These are phyloP conservation scores for Pseudozyma hubeiensis DNA, from an alignment of 1,284 basidiomycete genomes.

Conservation along the genomic window DNA sequence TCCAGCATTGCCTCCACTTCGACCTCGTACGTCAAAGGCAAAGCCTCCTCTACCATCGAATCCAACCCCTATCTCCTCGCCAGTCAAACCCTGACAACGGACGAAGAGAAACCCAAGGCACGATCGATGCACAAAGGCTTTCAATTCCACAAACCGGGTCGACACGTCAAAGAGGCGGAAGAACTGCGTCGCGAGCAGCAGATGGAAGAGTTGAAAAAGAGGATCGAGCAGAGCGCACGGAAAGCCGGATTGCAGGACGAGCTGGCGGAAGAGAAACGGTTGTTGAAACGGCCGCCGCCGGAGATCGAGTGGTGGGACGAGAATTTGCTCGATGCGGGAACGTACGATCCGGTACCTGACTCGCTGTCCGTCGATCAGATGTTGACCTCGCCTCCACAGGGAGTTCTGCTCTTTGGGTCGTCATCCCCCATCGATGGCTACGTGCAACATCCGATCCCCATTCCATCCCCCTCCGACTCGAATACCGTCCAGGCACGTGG, in stretches of 20 bases:
- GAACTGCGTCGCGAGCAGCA: conserved; percentile 72
- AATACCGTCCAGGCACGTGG: conserved; percentile 75
- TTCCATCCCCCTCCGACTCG: conserved; percentile 89
- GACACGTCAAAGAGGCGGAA: conserved; percentile 63
- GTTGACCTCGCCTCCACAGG: conserved; percentile 71
- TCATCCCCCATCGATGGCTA: conserved; percentile 88
- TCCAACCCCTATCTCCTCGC: conserved; percentile 61
- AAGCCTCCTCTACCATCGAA: conserved; percentile 5
- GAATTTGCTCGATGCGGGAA: conserved; percentile 81
- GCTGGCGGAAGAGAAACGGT: conserved; percentile 87
- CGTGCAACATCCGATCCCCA: conserved; percentile 96
- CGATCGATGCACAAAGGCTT: conserved; percentile 59
- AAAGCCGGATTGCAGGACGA: conserved; percentile 94
- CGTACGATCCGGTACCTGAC: conserved; percentile 76
- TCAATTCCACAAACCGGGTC: conserved; percentile 63
- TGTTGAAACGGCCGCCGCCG: conserved; percentile 83
- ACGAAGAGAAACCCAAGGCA: conserved; percentile 41
- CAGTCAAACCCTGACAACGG: conserved; percentile 16
- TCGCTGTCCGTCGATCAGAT: conserved; percentile 72
- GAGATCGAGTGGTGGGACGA: conserved; percentile 97
- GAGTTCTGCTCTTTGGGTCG: conserved; percentile 55
- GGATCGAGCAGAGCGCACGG: conserved; percentile 88
- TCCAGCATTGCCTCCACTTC: background rate
- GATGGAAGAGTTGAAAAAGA: conserved; percentile 88
- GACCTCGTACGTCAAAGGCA: conserved; percentile 19